Evolutionary conservation across 176 grass and related monocot species (phyloP).

Genomic region (Hyparrhenia diplandra): DNA sequence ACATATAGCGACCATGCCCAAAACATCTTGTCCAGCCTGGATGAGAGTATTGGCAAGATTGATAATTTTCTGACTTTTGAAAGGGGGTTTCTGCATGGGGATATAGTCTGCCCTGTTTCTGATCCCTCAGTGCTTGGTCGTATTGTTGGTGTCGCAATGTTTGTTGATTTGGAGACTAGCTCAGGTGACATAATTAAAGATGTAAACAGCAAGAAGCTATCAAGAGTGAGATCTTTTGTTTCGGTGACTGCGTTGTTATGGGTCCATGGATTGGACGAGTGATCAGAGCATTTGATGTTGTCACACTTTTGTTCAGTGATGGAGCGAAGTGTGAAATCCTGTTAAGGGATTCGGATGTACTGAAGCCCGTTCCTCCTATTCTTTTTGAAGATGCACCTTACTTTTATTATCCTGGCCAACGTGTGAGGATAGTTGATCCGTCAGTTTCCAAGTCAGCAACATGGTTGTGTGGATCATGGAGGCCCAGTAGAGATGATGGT

Average conservation of each 20-base stretch:
- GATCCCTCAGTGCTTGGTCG: constrained; percentile 76
- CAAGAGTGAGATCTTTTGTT: constrained; percentile 76
- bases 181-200: constrained; percentile 63
- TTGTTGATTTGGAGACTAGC: constrained; percentile 80
- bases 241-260: constrained; percentile 74
- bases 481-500: constrained; percentile 53
- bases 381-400: constrained; percentile 75
- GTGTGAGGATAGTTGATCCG: constrained; percentile 53
- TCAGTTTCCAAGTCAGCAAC: constrained; percentile 46
- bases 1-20: constrained; percentile 56
- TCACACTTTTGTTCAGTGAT: constrained; percentile 67
- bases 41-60: constrained; percentile 83
- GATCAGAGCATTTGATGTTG: constrained; percentile 69
- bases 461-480: constrained; percentile 85
- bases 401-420: constrained; percentile 80
- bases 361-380: constrained; percentile 54
- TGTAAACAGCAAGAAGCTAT: constrained; percentile 83
- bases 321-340: constrained; percentile 76
- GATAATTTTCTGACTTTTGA: constrained; percentile 90
- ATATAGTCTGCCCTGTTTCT: constrained; percentile 63
- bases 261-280: constrained; percentile 92
- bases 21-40: constrained; percentile 73
- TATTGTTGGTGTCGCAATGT: constrained; percentile 60
- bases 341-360: constrained; percentile 63
- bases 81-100: constrained; percentile 75